Evolutionary conservation across 2,329 filamentous ascomycete genomes (phyloP), one percentile per base, ranked within the genome.

Genomic region (Botrytis byssoidea): DNA sequence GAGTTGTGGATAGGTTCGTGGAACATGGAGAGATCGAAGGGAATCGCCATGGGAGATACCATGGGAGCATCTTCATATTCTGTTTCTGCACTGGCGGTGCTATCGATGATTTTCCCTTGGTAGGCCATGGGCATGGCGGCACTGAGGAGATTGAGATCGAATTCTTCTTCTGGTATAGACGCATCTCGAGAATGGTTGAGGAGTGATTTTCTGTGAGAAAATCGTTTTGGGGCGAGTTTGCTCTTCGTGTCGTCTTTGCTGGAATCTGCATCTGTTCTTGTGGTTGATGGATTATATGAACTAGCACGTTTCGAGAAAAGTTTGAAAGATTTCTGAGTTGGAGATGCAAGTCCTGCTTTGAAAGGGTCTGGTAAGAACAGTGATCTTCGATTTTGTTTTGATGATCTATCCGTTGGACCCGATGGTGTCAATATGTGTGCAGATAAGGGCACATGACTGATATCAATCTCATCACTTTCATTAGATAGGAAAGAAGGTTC

Each of bases 111-210:
- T 48, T 75, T 77, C 14, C 73, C 68, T n/a, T 75, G 72, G 4
- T 72, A 70, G 44, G 75, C 75, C 78, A 79, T 78, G 2, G 77
- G 76, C 71, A 76, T 77, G 0, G 78, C 78, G 69, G 76, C 75
- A 64, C 75, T 74, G 2, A 81, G 71, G 14, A 81, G 67, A 42
- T 75, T 77, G 76, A 81, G 77, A 73, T 79, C 77, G 55, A 80
- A 77, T 66, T 79, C 79, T 65, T 80, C 79, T 37, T 75, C 77
- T 40, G 78, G 78, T 35, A 81, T 80, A 1, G 78, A 75, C 25
- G 60, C 72, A 74, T 78, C 71, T n/a, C 74, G 73, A 48, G 57
- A 42, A 40, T 68, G 69, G 7, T 57, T 59, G 0, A 77, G 70
- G 35, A 78, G 70, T 22, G 79, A 79, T 79, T 65, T 76, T 77